phyloP scores from a whole-genome alignment of 345 rosid genomes.

The Euphorbia lathyris region DNA sequence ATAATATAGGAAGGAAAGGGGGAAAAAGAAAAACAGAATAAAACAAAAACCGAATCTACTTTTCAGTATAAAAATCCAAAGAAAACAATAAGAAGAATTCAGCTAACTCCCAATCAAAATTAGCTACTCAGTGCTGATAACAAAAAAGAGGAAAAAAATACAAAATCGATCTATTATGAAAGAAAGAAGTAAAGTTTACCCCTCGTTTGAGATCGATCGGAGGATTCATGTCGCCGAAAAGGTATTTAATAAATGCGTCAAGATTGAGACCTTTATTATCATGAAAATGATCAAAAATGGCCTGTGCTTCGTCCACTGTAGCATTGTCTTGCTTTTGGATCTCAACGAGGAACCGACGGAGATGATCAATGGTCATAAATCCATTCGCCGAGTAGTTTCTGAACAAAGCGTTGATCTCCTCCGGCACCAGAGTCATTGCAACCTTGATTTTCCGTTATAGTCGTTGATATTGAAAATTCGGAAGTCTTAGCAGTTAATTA shows the following conservation, averaged over 20 bases:
- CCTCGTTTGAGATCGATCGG: slow-evolving; percentile 43
- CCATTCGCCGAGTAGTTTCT: slow-evolving; percentile 42
- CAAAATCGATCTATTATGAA: neutral
- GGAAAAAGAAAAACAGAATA: neutral
- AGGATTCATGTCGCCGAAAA: slow-evolving; percentile 44
- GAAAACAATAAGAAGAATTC: neutral
- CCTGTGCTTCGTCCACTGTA: slow-evolving; percentile 50
- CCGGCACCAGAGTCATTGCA: slow-evolving; percentile 62
- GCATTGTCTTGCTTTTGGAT: slow-evolving; percentile 46
- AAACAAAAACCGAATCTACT: neutral
- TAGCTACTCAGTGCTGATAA: neutral
- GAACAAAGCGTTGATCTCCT: slow-evolving; percentile 57
- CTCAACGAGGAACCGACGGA: slow-evolving; percentile 54
- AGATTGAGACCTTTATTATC: slow-evolving; percentile 48
- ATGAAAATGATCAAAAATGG: slow-evolving; percentile 32
- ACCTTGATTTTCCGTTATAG: slow-evolving; percentile 51
- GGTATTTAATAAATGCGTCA: slow-evolving; percentile 62
- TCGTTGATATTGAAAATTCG: too few relatives aligned
- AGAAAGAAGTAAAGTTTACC: slow-evolving; percentile 29
- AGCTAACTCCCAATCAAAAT: neutral
- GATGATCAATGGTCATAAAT: slow-evolving; percentile 45
- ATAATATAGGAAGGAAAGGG: too few relatives aligned
- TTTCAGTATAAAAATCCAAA: neutral
- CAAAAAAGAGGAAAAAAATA: neutral
- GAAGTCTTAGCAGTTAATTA: neutral